These are phyloP conservation scores for Fusarium transvaalense DNA, from an alignment of 2,329 filamentous ascomycete species.

Conservation along the genomic window DNA sequence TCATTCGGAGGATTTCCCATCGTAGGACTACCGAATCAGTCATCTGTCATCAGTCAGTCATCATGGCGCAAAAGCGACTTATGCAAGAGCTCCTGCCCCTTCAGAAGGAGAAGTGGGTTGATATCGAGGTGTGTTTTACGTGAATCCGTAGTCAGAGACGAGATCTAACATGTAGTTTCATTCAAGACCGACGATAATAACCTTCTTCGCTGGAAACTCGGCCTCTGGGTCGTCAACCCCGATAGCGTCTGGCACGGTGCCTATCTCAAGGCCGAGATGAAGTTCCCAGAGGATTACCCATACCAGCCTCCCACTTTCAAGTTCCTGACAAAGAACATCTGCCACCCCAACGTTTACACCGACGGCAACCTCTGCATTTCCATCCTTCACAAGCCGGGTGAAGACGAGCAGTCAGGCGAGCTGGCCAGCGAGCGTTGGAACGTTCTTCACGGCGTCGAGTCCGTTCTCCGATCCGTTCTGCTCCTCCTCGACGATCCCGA, in stretches of 20 bases:
- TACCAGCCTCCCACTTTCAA: constrained; percentile 90
- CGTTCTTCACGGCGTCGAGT: constrained; percentile 92
- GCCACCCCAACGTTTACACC: constrained; percentile 93
- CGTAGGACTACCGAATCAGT: constrained; percentile 2
- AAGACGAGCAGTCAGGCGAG: constrained; percentile 94
- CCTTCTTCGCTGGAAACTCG: constrained; percentile 88
- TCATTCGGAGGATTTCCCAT: constrained; percentile 15
- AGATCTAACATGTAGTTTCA: constrained; percentile 24
- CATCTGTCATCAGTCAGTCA: constrained; percentile 44
- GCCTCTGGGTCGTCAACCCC: constrained; percentile 91
- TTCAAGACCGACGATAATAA: constrained; percentile 80
- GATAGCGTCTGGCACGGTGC: constrained; percentile 93
- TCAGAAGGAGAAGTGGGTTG: constrained; percentile 91
- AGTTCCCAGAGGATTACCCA: constrained; percentile 89
- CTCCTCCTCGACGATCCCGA: constrained; percentile 94
- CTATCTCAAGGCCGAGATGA: constrained; percentile 92
- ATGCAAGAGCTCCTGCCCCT: constrained; percentile 89
- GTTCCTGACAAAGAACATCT: constrained; percentile 80
- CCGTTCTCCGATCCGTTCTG: constrained; percentile 91
- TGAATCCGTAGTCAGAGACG: background rate
- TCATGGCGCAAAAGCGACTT: constrained; percentile 76
- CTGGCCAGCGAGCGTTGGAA: constrained; percentile 92
- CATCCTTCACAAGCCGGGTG: constrained; percentile 91
- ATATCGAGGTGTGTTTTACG: constrained; percentile 77
- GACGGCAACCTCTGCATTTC: constrained; percentile 96